Evolutionary conservation across 2,329 filamentous ascomycete genomes (phyloP).

Genomic region (Claviceps monticola): DNA sequence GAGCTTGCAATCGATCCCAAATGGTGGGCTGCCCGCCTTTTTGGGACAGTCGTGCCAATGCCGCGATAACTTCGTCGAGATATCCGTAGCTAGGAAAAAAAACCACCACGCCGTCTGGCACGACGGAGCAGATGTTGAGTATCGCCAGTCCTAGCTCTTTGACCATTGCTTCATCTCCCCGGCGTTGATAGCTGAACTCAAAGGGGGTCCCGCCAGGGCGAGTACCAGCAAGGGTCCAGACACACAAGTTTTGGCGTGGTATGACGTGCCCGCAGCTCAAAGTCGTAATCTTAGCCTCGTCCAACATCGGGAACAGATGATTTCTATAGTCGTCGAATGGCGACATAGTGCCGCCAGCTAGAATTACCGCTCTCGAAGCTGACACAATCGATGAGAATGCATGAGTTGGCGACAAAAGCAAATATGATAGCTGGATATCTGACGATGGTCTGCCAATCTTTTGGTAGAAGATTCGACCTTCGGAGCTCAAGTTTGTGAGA

Average conservation of each 20-base stretch:
- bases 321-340: slow-evolving; percentile 83
- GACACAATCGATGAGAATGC: slow-evolving; percentile 82
- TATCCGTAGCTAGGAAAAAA: slow-evolving; percentile 97
- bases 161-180: slow-evolving; percentile 56
- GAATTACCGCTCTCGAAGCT: slow-evolving; percentile 70
- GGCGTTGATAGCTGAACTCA: slow-evolving; percentile 77
- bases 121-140: slow-evolving; percentile 53
- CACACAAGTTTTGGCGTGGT: slow-evolving; percentile 65
- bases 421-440: slow-evolving; percentile 60
- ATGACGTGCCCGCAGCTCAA: slow-evolving; percentile 94
- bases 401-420: slow-evolving; percentile 80
- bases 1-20: slow-evolving; percentile 43
- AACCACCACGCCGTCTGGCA: slow-evolving; percentile 80
- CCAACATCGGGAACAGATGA: slow-evolving; percentile 70
- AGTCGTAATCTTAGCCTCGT: slow-evolving; percentile 51
- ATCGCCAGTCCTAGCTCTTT: slow-evolving; percentile 61
- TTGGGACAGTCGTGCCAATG: slow-evolving; percentile 37
- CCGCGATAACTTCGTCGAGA: slow-evolving; percentile 55
- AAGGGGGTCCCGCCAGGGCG: slow-evolving; percentile 39
- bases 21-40: slow-evolving; percentile 24
- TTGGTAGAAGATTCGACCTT: slow-evolving; percentile 53
- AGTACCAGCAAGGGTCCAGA: slow-evolving; percentile 49
- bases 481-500: slow-evolving; percentile 70
- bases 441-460: slow-evolving; percentile 22
- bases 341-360: slow-evolving; percentile 95